Evolutionary conservation across 73 alveolate species (phyloP), one percentile per base, ranked within the genome.

Genomic region (Effrenium voratum): DNA sequence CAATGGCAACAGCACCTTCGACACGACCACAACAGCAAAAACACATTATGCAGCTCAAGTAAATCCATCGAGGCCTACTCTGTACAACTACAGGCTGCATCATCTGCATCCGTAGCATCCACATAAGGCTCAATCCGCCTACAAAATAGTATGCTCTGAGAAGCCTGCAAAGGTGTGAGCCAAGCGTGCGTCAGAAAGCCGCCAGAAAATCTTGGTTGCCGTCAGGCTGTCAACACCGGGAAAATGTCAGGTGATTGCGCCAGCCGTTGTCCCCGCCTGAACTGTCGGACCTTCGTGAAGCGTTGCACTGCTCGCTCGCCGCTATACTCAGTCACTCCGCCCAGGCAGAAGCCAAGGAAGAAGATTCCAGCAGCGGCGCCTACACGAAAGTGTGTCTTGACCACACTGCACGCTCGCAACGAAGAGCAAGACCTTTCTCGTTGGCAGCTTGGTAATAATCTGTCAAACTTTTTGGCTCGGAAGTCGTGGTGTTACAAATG

Each of bases 291-390:
- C 59, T 75, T 50, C 36, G 40, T 75, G 76, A 90, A 43, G 38
- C 96, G 96, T 15, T 68, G 95, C 85, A 90, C 87, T 28, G 87
- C 87, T 16, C 96, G 96, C 63, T 90, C 96, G 57, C 96, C 75
- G 43, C 96, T 46, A 87, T 24, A 90, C 41, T 90, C 96, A 44
- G 96, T 75, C 75, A 90, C 76, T 38, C 96, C 96, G 22, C 96
- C 96, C 38, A 44, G 70, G 36, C 68, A 70, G 60, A 90, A 90
- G 55, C 96, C 96, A 79, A 90, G 28, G 36, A 90, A 44, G 96
- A 90, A 90, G 86, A 90, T 90, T 73, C 87, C 87, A 19, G 49
- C 36, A 5, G 96, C 96, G 12, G 96, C 96, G 2, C 96, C 96
- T 90, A 38, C 12, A 13, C 32, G 36, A 5, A 22, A 3, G 76